Conservation (phyloP, 2,329 filamentous ascomycete genomes). For the Orbilia quercus region DNA sequence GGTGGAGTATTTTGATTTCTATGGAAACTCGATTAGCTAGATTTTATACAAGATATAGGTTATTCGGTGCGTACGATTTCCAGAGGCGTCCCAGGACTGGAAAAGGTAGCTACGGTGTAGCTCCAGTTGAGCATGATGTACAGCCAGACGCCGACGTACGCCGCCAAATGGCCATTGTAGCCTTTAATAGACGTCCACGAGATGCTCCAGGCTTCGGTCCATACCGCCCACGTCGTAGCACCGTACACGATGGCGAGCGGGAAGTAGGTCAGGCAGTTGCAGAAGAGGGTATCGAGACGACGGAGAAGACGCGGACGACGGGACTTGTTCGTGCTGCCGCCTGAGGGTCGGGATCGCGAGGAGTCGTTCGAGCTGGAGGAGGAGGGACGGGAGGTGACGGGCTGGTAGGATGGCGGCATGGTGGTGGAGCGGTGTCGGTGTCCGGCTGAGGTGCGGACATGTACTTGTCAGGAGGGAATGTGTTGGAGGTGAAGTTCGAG, state of each 20-base stretch:
- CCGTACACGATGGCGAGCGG: slow-evolving; percentile 90
- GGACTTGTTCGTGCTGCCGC: slow-evolving; percentile 18
- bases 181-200: slow-evolving; percentile 67
- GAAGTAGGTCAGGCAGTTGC: slow-evolving; percentile 80
- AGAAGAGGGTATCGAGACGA: slow-evolving; percentile 69
- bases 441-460: neutral
- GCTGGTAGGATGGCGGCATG: slow-evolving; percentile 52
- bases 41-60: neutral
- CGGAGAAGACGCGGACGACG: slow-evolving; percentile 57
- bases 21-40: slow-evolving; percentile 3
- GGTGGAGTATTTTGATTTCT: slow-evolving; percentile 76
- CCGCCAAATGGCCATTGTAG: slow-evolving; percentile 67
- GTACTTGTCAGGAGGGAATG: slow-evolving; percentile 4
- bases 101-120: slow-evolving; percentile 94
- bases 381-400: slow-evolving; percentile 45
- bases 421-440: neutral
- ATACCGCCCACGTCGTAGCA: slow-evolving; percentile 92
- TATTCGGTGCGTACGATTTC: slow-evolving; percentile 52
- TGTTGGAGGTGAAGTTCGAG: slow-evolving; percentile 19
- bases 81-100: slow-evolving; percentile 78
- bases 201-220: slow-evolving; percentile 78
- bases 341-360: slow-evolving; percentile 50
- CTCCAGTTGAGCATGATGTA: slow-evolving; percentile 85
- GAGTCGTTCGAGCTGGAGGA: slow-evolving; percentile 54
- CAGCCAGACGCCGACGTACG: slow-evolving; percentile 74